These are phyloP conservation scores for Teratosphaeriaceae sp. DNA, from an alignment of 2,329 filamentous ascomycete genomes.

Conservation along the genomic window DNA sequence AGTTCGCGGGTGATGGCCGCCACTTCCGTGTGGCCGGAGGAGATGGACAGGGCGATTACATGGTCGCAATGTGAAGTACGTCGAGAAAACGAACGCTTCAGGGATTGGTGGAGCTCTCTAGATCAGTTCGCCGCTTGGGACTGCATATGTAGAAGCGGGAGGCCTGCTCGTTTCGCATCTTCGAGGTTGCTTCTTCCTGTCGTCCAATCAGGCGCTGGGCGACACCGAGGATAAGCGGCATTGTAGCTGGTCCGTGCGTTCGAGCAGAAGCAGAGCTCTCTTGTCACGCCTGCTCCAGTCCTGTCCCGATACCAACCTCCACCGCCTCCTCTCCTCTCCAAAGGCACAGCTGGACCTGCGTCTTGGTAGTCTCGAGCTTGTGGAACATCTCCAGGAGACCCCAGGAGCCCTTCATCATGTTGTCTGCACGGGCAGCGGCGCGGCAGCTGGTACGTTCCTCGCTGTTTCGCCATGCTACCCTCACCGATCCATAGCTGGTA, in stretches of 20 bases:
- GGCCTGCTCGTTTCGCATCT: no score
- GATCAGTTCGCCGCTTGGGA: no score
- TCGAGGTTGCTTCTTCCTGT: background rate
- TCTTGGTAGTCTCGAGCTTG: background rate
- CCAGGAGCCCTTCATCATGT: slow-evolving; percentile 23
- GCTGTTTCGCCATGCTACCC: background rate
- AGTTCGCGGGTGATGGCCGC: no score
- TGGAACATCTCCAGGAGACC: background rate
- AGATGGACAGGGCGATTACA: no score
- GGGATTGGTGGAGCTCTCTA: no score
- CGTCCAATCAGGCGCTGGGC: background rate
- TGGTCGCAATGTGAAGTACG: no score
- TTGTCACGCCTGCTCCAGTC: background rate
- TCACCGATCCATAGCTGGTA: background rate
- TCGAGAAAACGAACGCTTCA: no score
- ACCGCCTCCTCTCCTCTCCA: background rate
- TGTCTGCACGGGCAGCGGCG: slow-evolving; percentile 32
- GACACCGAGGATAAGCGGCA: slow-evolving; percentile 1
- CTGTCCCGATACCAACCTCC: background rate
- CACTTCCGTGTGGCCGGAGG: no score
- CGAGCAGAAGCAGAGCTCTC: background rate
- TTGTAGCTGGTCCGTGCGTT: background rate
- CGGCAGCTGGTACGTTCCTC: slow-evolving; percentile 33
- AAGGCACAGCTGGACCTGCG: background rate
- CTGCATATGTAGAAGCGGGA: no score